Evolutionary conservation across 371 early-diverging fungal species (phyloP).

Genomic region (Mortierella sp.): DNA sequence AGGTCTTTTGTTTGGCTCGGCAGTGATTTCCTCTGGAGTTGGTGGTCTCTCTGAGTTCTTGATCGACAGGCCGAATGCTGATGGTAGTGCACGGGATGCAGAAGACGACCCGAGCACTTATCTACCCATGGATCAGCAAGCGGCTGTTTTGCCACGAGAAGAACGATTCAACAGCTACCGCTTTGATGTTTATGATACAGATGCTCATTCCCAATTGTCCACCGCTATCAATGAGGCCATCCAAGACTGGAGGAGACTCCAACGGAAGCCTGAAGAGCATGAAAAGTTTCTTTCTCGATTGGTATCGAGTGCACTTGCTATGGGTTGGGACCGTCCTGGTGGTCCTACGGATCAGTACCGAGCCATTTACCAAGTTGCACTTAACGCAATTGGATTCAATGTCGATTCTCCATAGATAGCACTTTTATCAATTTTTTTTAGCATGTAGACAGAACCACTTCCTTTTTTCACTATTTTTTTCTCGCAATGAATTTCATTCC

Average conservation of each 20-base stretch:
- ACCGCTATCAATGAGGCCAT: slow-evolving; percentile 61
- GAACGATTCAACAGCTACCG: slow-evolving; percentile 68
- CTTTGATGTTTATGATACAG: slow-evolving; percentile 53
- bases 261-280: slow-evolving; percentile 44
- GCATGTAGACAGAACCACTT: too few relatives aligned
- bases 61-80: slow-evolving; percentile 58
- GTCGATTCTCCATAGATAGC: too few relatives aligned
- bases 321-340: slow-evolving; percentile 65
- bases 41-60: slow-evolving; percentile 69
- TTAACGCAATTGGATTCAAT: slow-evolving; percentile 10
- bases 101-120: slow-evolving; percentile 24
- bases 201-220: slow-evolving; percentile 38
- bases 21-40: slow-evolving; percentile 67
- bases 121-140: slow-evolving; percentile 35
- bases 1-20: slow-evolving; percentile 69
- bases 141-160: slow-evolving; percentile 11
- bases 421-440: too few relatives aligned
- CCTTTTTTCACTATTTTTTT: too few relatives aligned
- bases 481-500: too few relatives aligned
- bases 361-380: slow-evolving; percentile 55
- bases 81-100: not conserved
- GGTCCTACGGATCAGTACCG: slow-evolving; percentile 64
- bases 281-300: slow-evolving; percentile 65
- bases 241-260: slow-evolving; percentile 53
- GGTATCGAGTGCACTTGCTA: slow-evolving; percentile 60